phyloP scores from a whole-genome alignment of 1,284 basidiomycete genomes.

The Porodaedalea pini region DNA sequence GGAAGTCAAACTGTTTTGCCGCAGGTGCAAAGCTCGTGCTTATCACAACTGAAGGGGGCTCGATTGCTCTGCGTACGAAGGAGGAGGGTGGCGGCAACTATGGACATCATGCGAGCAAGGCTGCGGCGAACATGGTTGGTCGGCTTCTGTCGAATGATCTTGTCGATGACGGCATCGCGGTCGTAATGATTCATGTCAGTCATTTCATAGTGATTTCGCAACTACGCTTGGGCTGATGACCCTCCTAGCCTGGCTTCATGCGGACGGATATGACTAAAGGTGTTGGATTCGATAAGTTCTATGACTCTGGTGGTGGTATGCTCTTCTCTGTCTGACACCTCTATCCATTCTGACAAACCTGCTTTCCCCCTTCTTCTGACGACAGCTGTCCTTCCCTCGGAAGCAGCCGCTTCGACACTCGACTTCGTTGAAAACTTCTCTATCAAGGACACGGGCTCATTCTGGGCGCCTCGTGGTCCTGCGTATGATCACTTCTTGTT shows the following conservation, averaged over 20 bases:
- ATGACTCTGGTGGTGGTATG: slow-evolving; percentile 41
- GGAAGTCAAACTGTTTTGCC: slow-evolving; percentile 16
- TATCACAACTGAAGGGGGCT: slow-evolving; percentile 45
- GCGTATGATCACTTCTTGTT: slow-evolving; percentile 29
- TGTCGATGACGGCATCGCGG: slow-evolving; percentile 36
- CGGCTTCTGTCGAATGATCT: slow-evolving; percentile 41
- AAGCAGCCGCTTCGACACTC: slow-evolving; percentile 38
- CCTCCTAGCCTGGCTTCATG: slow-evolving; percentile 32
- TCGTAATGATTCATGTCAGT: slow-evolving; percentile 45
- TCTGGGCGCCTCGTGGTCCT: slow-evolving; percentile 44
- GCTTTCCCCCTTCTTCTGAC: too few species aligned
- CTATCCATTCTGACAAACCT: neutral
- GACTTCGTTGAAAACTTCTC: slow-evolving; percentile 38
- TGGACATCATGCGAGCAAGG: slow-evolving; percentile 47
- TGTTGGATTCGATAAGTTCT: slow-evolving; percentile 43
- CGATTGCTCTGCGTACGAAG: slow-evolving; percentile 39
- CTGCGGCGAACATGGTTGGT: slow-evolving; percentile 47
- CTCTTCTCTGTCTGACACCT: neutral
- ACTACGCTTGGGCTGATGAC: neutral
- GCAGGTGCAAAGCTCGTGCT: slow-evolving; percentile 37
- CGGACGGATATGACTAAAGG: slow-evolving; percentile 44
- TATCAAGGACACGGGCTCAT: slow-evolving; percentile 37
- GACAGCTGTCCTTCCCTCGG: slow-evolving; percentile 40
- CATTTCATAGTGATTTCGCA: neutral
- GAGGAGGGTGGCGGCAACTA: slow-evolving; percentile 47